phyloP scores from a whole-genome alignment of 805 yeast genomes.

The Suhomyces xylopsoci region DNA sequence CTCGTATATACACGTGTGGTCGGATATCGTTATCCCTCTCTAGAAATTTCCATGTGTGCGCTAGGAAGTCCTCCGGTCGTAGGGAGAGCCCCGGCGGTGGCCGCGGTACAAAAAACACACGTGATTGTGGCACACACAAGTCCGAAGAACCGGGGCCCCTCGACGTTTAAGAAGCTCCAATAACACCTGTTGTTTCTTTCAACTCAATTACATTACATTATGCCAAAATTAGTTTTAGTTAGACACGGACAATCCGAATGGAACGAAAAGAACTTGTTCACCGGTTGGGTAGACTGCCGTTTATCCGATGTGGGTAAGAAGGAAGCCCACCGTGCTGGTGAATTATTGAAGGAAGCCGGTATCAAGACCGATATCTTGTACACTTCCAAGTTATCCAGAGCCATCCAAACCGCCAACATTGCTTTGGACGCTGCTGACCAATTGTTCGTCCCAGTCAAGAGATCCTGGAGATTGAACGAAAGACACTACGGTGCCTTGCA shows the following conservation, averaged over 20 bases:
- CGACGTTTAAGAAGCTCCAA: background rate
- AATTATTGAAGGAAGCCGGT: slow-evolving; percentile 80
- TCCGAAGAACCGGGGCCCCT: slow-evolving; percentile 11
- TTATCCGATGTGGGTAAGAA: slow-evolving; percentile 79
- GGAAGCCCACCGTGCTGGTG: slow-evolving; percentile 95
- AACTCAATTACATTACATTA: background rate
- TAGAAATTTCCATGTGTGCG: too few species aligned
- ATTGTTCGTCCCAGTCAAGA: slow-evolving; percentile 83
- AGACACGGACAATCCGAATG: slow-evolving; percentile 99
- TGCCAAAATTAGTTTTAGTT: slow-evolving; percentile 71
- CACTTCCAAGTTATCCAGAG: slow-evolving; percentile 91
- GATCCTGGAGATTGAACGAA: slow-evolving; percentile 98
- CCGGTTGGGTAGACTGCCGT: slow-evolving; percentile 97
- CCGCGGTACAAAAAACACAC: background rate
- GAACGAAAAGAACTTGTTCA: slow-evolving; percentile 96
- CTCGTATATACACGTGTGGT: background rate
- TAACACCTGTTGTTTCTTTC: background rate
- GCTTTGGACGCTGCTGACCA: slow-evolving; percentile 88
- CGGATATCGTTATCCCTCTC: background rate
- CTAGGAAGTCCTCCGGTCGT: background rate
- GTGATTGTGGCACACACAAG: slow-evolving; percentile 7
- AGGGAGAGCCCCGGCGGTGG: background rate
- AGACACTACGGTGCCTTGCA: slow-evolving; percentile 99
- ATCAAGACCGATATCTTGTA: slow-evolving; percentile 81
- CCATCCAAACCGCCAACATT: slow-evolving; percentile 95